Conservation (phyloP, 2,329 filamentous ascomycete genomes). For the Colletotrichum gloeosporioides region DNA sequence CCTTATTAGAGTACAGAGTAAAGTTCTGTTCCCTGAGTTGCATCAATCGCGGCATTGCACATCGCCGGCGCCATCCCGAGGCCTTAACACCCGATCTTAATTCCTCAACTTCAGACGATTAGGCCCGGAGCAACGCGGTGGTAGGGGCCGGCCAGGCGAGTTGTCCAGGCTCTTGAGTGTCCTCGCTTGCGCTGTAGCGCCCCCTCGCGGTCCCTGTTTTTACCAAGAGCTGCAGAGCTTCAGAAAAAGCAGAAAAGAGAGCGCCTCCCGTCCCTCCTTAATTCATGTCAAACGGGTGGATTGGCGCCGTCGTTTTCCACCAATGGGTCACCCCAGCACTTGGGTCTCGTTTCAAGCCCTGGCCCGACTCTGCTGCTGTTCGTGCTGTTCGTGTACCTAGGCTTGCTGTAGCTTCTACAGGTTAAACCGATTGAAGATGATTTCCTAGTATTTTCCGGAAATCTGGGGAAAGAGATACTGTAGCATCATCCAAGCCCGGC, state of each 20-base stretch:
- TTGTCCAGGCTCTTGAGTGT: neutral
- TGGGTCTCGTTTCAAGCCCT: neutral
- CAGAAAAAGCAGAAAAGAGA: neutral
- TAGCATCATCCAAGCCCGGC: neutral
- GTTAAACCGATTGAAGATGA: neutral
- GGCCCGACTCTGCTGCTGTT: neutral
- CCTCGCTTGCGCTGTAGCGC: neutral
- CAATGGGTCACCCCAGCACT: neutral
- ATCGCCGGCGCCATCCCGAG: neutral
- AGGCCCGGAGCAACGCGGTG: neutral
- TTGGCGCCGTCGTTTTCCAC: neutral
- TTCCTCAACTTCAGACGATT: conserved; percentile 15
- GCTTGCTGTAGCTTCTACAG: neutral
- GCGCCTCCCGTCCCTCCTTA: conserved; percentile 14
- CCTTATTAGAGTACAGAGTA: neutral
- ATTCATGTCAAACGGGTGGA: conserved; percentile 18
- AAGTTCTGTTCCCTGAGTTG: neutral
- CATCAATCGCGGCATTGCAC: neutral
- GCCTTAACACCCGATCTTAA: neutral
- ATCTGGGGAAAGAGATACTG: neutral
- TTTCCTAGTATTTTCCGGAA: neutral
- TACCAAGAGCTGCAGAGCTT: neutral
- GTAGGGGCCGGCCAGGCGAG: neutral
- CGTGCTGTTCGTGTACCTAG: neutral
- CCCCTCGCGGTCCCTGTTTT: neutral